phyloP scores from a whole-genome alignment of 176 grass and related monocot species.

The Guadua angustifolia region DNA sequence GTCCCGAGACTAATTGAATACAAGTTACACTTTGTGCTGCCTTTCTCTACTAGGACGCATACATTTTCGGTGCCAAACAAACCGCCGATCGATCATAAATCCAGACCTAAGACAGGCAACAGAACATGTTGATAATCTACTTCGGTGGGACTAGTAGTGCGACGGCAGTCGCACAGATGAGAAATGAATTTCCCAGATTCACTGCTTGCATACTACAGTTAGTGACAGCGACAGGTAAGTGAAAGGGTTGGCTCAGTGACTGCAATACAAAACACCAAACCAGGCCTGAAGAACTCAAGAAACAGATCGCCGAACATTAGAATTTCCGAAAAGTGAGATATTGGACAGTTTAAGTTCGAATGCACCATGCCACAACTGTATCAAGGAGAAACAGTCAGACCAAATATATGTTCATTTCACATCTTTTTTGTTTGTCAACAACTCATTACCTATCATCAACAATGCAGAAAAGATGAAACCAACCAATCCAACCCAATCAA shows the following conservation, averaged over 20 bases:
- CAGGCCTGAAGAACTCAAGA: neutral
- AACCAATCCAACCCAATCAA: constrained; percentile 12
- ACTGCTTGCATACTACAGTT: neutral
- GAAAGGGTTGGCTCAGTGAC: neutral
- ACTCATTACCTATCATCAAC: neutral
- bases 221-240: neutral
- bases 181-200: neutral
- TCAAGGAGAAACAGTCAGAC: neutral
- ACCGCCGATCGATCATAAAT: neutral
- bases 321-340: neutral
- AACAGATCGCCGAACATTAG: neutral
- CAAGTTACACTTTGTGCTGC: neutral
- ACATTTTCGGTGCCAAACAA: neutral
- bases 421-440: neutral
- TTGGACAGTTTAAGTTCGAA: neutral
- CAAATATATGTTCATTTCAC: neutral
- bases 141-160: neutral
- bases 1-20: neutral
- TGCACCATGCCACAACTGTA: neutral
- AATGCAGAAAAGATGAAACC: neutral
- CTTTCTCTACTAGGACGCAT: neutral
- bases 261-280: neutral
- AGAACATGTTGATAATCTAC: neutral
- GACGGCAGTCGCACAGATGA: neutral
- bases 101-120: neutral